Evolutionary conservation across 192 early-diverging fungal species (phyloP).

Genomic region (Backusella parvicylindrica): DNA sequence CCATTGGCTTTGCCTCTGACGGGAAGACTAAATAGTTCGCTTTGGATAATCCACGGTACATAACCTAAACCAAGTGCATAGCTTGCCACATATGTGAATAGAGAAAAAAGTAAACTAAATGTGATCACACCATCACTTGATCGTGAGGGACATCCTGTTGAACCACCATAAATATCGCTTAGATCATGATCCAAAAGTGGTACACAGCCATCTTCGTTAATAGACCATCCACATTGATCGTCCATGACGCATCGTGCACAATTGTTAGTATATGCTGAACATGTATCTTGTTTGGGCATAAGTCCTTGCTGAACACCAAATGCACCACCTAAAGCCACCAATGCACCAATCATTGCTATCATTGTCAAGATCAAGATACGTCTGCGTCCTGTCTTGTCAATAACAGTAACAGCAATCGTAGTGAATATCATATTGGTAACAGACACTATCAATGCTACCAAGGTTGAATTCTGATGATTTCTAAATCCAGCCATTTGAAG

Average conservation of each 20-base stretch:
- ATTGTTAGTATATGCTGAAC: constrained; percentile 35
- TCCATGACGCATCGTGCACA: constrained; percentile 47
- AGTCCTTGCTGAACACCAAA: constrained; percentile 42
- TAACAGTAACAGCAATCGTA: constrained; percentile 42
- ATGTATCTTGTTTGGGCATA: constrained; percentile 33
- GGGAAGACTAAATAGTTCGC: constrained; percentile 73
- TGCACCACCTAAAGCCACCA: constrained; percentile 40
- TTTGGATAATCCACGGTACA: constrained; percentile 70
- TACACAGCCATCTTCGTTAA: not conserved
- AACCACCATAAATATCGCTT: constrained; percentile 3
- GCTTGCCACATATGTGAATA: constrained; percentile 22
- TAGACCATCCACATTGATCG: constrained; percentile 36
- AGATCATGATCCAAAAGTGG: not conserved
- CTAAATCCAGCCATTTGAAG: constrained; percentile 52
- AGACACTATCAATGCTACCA: constrained; percentile 45
- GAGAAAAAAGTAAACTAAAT: constrained; percentile 4
- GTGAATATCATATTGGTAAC: constrained; percentile 40
- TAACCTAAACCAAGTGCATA: constrained; percentile 50
- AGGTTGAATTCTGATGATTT: constrained; percentile 38
- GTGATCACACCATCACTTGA: constrained; percentile 6
- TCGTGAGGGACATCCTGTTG: constrained; percentile 7
- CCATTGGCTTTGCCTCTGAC: constrained; percentile 74
- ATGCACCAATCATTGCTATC: constrained; percentile 38
- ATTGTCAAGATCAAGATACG: constrained; percentile 45
- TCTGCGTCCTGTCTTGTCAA: constrained; percentile 43